Percentiles rank a stretch among this genome's conserved stretches.
These are phyloP conservation scores for Kodamaea anthophila DNA, from an alignment of 1,139 yeast species.

Conservation along the genomic window DNA sequence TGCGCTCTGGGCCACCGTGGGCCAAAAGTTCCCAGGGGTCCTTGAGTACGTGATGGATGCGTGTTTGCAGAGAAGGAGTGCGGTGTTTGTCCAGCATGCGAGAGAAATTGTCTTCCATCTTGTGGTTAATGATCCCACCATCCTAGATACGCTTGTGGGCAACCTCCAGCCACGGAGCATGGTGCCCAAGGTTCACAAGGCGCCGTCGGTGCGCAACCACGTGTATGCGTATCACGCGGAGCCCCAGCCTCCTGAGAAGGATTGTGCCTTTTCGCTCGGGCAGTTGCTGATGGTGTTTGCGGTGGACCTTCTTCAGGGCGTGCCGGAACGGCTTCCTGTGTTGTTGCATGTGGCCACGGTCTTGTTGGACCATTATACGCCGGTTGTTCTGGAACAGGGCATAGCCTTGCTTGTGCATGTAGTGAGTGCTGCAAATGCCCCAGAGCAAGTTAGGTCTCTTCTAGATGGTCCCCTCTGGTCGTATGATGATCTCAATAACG, in stretches of 20 bases:
- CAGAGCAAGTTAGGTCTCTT: slow-evolving; percentile 15
- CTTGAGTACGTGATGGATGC: slow-evolving; percentile 63
- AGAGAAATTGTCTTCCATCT: slow-evolving; percentile 77
- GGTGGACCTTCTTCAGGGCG: slow-evolving; percentile 68
- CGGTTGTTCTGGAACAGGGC: slow-evolving; percentile 81
- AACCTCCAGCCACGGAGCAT: slow-evolving; percentile 78
- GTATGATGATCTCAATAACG: slow-evolving; percentile 78
- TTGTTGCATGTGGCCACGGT: slow-evolving; percentile 77
- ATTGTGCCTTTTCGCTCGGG: slow-evolving; percentile 78
- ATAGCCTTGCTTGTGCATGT: slow-evolving; percentile 67
- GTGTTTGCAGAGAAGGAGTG: slow-evolving; percentile 66
- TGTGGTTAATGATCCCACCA: slow-evolving; percentile 49
- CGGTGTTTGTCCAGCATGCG: slow-evolving; percentile 70
- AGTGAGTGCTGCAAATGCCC: slow-evolving; percentile 61
- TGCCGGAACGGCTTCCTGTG: slow-evolving; percentile 58
- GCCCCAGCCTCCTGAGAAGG: slow-evolving; percentile 42
- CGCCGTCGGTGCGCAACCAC: slow-evolving; percentile 56
- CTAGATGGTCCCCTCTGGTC: slow-evolving; percentile 60
- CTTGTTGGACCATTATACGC: slow-evolving; percentile 79
- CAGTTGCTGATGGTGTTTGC: slow-evolving; percentile 80
- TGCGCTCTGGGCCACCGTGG: slow-evolving; percentile 86
- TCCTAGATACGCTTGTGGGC: slow-evolving; percentile 60
- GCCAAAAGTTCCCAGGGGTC: slow-evolving; percentile 65
- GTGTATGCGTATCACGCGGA: slow-evolving; percentile 29
- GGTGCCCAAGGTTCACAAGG: slow-evolving; percentile 67